phyloP scores from a whole-genome alignment of 495 filamentous ascomycete species.

The Penicillium antarcticum region DNA sequence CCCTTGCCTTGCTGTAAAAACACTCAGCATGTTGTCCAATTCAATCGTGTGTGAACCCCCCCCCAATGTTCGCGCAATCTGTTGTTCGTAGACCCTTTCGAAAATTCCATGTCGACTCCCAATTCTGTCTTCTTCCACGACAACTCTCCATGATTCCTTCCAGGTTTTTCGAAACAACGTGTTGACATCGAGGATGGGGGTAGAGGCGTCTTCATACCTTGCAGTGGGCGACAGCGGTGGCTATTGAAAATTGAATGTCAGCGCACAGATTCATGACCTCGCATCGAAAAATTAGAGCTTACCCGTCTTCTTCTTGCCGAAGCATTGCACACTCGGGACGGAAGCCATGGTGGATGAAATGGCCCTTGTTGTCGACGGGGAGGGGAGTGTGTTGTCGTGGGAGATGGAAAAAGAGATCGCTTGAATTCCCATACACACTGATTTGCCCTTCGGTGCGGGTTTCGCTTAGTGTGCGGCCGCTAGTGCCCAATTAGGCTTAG shows the following conservation, averaged over 20 bases:
- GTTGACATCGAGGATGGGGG: conserved; percentile 11
- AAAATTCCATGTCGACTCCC: conserved; percentile 4
- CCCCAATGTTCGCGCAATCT: conserved; percentile 13
- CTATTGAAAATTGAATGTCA: conserved; percentile 47
- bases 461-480: conserved; percentile 43
- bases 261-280: conserved; percentile 15
- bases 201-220: conserved; percentile 60
- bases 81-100: conserved; percentile 9
- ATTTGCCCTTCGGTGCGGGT: conserved; percentile 40
- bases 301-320: conserved; percentile 91
- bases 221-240: conserved; percentile 88
- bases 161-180: conserved; percentile 17
- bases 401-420: conserved; percentile 31
- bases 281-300: conserved; percentile 22
- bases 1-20: conserved; percentile 75
- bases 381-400: conserved; percentile 43
- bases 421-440: conserved; percentile 30
- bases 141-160: conserved; percentile 4
- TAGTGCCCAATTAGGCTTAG: conserved; percentile 18
- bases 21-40: conserved; percentile 32
- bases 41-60: conserved; percentile 6
- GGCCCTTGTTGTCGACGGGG: conserved; percentile 45
- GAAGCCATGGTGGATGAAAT: conserved; percentile 65
- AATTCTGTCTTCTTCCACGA: conserved; percentile 6
- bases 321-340: conserved; percentile 85